Evolutionary conservation across 306 rosid species (phyloP).

Genomic region (Trifolium dubium): DNA sequence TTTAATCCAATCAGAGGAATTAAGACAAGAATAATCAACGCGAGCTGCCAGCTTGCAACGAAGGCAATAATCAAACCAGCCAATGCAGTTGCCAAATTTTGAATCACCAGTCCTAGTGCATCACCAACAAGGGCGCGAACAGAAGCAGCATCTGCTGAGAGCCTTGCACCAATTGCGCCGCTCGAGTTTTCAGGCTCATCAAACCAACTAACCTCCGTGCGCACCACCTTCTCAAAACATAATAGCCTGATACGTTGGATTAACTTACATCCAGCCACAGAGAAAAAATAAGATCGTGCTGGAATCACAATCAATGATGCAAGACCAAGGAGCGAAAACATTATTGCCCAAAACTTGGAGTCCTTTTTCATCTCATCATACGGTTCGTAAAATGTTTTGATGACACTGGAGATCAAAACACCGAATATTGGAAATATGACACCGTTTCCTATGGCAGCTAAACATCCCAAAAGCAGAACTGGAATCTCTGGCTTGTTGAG

Average conservation of each 20-base stretch:
- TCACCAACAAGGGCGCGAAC: constrained; percentile 86
- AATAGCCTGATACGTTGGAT: constrained; percentile 70
- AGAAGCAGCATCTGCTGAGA: constrained; percentile 81
- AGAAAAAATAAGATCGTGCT: constrained; percentile 60
- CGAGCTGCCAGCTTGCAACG: constrained; percentile 70
- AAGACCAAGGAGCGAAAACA: constrained; percentile 61
- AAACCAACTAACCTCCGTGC: constrained; percentile 87
- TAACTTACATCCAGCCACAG: constrained; percentile 79
- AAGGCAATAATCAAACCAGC: constrained; percentile 83
- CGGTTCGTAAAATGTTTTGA: constrained; percentile 70
- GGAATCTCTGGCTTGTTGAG: constrained; percentile 96
- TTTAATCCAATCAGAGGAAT: constrained; percentile 70
- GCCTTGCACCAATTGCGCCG: constrained; percentile 79
- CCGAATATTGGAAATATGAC: constrained; percentile 70
- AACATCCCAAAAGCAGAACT: constrained; percentile 60
- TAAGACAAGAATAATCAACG: constrained; percentile 65
- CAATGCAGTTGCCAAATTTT: constrained; percentile 60
- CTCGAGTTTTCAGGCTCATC: constrained; percentile 86
- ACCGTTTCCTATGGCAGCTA: constrained; percentile 66
- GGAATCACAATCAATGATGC: constrained; percentile 58
- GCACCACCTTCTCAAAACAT: constrained; percentile 77
- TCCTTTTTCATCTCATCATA: constrained; percentile 61
- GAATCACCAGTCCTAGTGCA: constrained; percentile 63
- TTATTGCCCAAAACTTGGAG: constrained; percentile 74
- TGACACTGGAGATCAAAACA: constrained; percentile 60